These are phyloP conservation scores for Sisymbrium irio DNA, from an alignment of 345 rosid species.

Conservation along the genomic window DNA sequence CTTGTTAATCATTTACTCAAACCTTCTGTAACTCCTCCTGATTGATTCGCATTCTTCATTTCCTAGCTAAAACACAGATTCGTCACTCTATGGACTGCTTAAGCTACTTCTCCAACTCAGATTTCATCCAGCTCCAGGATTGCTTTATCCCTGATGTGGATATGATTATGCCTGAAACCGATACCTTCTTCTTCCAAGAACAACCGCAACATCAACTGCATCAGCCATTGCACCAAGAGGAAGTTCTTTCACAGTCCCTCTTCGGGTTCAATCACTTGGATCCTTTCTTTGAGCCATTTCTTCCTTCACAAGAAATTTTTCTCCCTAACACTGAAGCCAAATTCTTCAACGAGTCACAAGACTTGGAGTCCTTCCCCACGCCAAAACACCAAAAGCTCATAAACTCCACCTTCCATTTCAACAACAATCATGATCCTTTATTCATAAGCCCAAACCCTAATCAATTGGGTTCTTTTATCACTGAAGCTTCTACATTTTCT, in stretches of 20 bases:
- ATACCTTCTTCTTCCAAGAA: constrained; percentile 8
- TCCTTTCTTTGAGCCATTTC: constrained; percentile 11
- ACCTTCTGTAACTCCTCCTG: constrained; percentile 13
- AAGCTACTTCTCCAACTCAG: constrained; percentile 21
- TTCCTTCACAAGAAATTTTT: constrained; percentile 18
- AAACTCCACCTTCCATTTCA: constrained; percentile 17
- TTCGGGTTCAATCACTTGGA: background rate
- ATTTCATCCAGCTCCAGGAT: constrained; percentile 25
- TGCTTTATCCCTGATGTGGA: constrained; percentile 27
- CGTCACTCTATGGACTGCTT: constrained; percentile 17
- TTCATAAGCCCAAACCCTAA: constrained; percentile 17
- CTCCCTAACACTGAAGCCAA: background rate
- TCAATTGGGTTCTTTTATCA: background rate
- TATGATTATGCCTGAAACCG: constrained; percentile 18
- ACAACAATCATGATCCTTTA: background rate
- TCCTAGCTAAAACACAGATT: background rate
- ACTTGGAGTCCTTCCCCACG: constrained; percentile 14
- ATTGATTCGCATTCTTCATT: constrained; percentile 21
- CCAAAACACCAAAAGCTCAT: constrained; percentile 8
- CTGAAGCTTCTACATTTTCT: background rate
- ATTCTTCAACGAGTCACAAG: background rate
- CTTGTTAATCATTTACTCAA: background rate
- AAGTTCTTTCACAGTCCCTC: constrained; percentile 7
- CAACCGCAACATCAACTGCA: background rate
- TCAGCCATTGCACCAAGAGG: constrained; percentile 2